Evolutionary conservation across 306 rosid genomes (phyloP), one percentile per base, ranked within the genome.

Genomic region (Acacia crassicarpa): DNA sequence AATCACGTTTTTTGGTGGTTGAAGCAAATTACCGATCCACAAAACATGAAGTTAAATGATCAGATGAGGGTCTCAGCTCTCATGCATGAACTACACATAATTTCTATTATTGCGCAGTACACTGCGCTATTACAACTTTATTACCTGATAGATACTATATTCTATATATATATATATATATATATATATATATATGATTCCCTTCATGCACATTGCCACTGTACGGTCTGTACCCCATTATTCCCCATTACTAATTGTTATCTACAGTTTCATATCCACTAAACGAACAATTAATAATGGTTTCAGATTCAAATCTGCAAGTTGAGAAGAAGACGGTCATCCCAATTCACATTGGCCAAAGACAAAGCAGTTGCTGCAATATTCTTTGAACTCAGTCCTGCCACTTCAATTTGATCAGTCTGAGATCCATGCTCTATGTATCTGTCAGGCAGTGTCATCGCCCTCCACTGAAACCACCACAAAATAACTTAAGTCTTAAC

Each of bases 371-470:
- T 87, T 4, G 89, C 83, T 40, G 92, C 91, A 40, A 90, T 88
- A 59, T 91, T 91, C 79, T 85, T 88, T 67, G 92, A 85, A 84
- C 83, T 85, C 38, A 90, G 79, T 68, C 92, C 92, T 40, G 92
- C 92, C 67, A 30, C 89, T 79, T 90, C 83, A 48, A 69, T 82
- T 68, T 91, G 93, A 78, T 77, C 86, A 4, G 11, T 40, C 75
- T 90, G 93, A 70, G 92, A 73, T 76, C 96, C 93, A 81, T 91
- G 96, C 62, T 91, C 88, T 6, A 91, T 83, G 62, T 91, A 91
- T 83, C 91, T 87, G 17, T 91, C 96, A 33, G 93, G 93, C 20
- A 91, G 84, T 51, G 83, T 79, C 89, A 91, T 67, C 25, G 94
- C 83, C 80, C 94, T 78, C 92, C 86, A 91, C 92, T 91, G 79